Conservation (phyloP, 2,329 filamentous ascomycete species). For the Neoscytalidium dimidiatum region DNA sequence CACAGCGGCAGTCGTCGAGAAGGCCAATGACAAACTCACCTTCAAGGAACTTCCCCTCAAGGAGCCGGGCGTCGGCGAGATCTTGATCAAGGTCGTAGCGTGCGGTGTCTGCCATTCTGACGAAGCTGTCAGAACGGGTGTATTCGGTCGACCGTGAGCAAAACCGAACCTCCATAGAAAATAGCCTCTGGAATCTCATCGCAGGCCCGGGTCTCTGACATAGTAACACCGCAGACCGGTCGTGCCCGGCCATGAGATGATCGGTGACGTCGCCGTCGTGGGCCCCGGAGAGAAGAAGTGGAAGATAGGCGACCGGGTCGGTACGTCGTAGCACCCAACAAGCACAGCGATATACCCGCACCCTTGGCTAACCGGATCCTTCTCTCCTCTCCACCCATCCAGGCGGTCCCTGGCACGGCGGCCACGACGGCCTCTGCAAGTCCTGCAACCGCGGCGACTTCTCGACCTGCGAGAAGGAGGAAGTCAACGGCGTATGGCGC, state of each 20-base stretch:
- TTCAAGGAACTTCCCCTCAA: slow-evolving; percentile 63
- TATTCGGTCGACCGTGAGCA: slow-evolving; percentile 52
- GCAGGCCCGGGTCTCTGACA: too few relatives aligned
- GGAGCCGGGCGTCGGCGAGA: slow-evolving; percentile 56
- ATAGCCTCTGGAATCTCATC: too few relatives aligned
- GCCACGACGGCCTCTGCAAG: slow-evolving; percentile 63
- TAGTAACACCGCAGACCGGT: too few relatives aligned
- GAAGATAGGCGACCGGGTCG: slow-evolving; percentile 66
- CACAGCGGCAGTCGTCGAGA: slow-evolving; percentile 65
- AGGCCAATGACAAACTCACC: slow-evolving; percentile 52
- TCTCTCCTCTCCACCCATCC: neutral
- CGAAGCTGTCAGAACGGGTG: slow-evolving; percentile 5
- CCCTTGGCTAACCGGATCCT: neutral
- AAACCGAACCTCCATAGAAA: too few relatives aligned
- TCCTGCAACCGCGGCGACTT: slow-evolving; percentile 65
- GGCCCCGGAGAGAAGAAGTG: slow-evolving; percentile 60
- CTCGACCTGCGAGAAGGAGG: slow-evolving; percentile 66
- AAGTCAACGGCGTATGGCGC: slow-evolving; percentile 65
- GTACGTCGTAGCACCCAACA: slow-evolving; percentile 30
- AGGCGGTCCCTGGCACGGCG: slow-evolving; percentile 61
- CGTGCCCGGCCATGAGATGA: slow-evolving; percentile 70
- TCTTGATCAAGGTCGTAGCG: slow-evolving; percentile 71
- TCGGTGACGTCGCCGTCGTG: slow-evolving; percentile 66
- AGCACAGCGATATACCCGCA: too few relatives aligned
- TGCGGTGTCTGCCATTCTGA: slow-evolving; percentile 74